Evolutionary conservation across 257 asterid species (phyloP), one percentile per base, ranked within the genome.

Genomic region (Solanum sparsipilum): DNA sequence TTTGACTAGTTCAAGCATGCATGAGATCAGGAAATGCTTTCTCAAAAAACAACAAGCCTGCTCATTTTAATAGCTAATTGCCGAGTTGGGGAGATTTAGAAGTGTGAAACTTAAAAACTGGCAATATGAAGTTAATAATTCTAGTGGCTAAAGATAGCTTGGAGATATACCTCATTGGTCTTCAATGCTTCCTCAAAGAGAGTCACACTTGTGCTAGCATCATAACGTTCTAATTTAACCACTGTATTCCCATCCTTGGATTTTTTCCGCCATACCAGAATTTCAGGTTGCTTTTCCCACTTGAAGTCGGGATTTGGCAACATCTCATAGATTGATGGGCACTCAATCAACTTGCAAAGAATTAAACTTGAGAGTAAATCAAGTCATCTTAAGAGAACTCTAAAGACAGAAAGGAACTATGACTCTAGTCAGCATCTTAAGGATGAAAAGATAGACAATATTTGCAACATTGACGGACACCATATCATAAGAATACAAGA

Each of bases 281-380:
- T 92, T 91, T 92, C 90, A n/a, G 98, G 97, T 88, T 92, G 89
- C 90, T 94, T 94, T 91, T 89, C 92, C 98, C 98, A 95, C 85
- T 93, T 90, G 91, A 95, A 95, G 83, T 91, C 87, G 20, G 95
- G 89, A 90, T 93, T 93, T 44, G 98, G 94, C 91, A 95, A 81
- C 98, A 95, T 93, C 92, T 95, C 98, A 78, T 95, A 95, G 83
- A 95, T 75, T 73, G 98, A 94, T 35, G 98, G 98, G 89, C 97
- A 94, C 91, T 93, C 98, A 48, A 95, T 92, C 86, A 95, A 86
- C 98, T 95, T 86, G 38, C 87, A 88, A 60, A 35, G 31, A 25
- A 87, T 34, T 41, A 60, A 72, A 52, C 39, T n/a, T 76, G 36
- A 67, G 63, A 39, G 60, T 76, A n/a, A 76, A n/a, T 38, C 9